Conservation (phyloP, 805 yeast species). For the Lipomyces chichibuensis region DNA sequence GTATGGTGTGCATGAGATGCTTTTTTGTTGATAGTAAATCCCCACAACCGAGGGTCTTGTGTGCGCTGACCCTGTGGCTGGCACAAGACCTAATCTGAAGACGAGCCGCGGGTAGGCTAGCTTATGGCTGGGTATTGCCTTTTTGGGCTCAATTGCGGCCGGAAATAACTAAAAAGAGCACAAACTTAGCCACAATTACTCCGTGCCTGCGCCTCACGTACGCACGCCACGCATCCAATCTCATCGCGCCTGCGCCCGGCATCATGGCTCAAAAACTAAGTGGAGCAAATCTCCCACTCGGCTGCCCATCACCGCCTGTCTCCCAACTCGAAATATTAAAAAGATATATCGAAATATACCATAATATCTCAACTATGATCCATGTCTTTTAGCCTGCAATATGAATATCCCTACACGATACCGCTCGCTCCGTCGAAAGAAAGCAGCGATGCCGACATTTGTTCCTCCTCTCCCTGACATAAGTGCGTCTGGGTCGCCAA, state of each 20-base stretch:
- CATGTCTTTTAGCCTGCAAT: background rate
- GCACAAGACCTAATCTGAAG: no score
- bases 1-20: no score
- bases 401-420: constrained; percentile 29
- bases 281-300: background rate
- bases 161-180: no score
- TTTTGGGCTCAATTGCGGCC: no score
- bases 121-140: no score
- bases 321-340: background rate
- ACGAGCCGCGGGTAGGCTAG: no score
- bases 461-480: background rate
- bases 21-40: no score
- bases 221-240: no score
- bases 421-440: constrained; percentile 22
- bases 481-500: background rate
- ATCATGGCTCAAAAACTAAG: background rate
- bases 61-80: background rate
- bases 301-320: background rate
- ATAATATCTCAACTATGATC: background rate
- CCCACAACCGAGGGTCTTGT: no score
- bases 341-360: background rate
- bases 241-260: background rate
- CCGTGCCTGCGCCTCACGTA: no score
- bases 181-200: no score
- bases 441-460: background rate